These are phyloP conservation scores for Boeremia exigua DNA, from an alignment of 2,329 filamentous ascomycete genomes.

Conservation along the genomic window DNA sequence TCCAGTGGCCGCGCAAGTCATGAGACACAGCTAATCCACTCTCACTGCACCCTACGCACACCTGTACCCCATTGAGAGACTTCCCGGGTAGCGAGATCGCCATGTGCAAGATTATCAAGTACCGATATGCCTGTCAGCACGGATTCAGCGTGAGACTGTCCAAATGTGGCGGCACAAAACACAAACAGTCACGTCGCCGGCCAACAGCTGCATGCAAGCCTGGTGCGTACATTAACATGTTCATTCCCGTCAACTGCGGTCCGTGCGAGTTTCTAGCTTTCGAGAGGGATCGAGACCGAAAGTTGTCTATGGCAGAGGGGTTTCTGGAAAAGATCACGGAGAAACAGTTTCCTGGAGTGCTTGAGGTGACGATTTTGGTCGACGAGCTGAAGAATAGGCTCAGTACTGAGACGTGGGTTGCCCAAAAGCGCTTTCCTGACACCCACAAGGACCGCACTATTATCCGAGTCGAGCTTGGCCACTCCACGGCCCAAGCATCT, in stretches of 20 bases:
- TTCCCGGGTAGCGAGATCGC: background rate
- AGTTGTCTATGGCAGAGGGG: conserved; percentile 18
- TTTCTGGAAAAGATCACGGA: conserved; percentile 18
- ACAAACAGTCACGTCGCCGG: conserved; percentile 21
- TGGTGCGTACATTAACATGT: conserved; percentile 30
- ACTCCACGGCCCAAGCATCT: conserved; percentile 12
- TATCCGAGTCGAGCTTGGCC: conserved; percentile 6
- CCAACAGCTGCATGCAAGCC: conserved; percentile 35
- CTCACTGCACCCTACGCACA: background rate
- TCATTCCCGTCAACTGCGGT: conserved; percentile 23
- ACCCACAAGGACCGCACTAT: conserved; percentile 4
- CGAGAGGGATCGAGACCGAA: conserved; percentile 22
- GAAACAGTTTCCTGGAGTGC: conserved; percentile 1
- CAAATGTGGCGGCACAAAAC: conserved; percentile 43
- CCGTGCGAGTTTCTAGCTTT: conserved; percentile 31
- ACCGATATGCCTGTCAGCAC: conserved; percentile 45
- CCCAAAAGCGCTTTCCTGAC: conserved; percentile 15
- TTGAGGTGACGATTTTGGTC: conserved; percentile 17
- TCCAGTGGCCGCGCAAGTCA: background rate
- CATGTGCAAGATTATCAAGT: conserved; percentile 49
- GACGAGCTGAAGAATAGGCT: conserved; percentile 20
- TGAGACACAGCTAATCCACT: background rate
- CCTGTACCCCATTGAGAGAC: background rate
- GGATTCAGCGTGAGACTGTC: conserved; percentile 34
- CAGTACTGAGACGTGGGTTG: conserved; percentile 20